These are phyloP conservation scores for Penicillium decumbens DNA, from an alignment of 2,329 filamentous ascomycete genomes.

Conservation along the genomic window DNA sequence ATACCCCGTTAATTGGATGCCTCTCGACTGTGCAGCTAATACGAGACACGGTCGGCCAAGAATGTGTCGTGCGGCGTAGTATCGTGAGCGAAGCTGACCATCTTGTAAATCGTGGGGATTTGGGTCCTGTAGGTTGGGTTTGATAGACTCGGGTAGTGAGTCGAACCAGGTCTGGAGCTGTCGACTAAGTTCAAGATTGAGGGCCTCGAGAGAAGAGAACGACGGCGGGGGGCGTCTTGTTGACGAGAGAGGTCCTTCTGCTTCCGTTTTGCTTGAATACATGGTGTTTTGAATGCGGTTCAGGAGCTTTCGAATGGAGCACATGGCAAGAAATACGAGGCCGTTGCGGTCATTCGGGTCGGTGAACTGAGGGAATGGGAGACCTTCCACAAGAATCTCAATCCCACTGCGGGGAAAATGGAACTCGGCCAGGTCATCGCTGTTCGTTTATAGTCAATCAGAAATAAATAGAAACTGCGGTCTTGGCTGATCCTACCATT, in stretches of 20 bases:
- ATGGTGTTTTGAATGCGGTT: conserved; percentile 16
- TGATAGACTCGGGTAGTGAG: conserved; percentile 10
- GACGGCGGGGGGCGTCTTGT: conserved; percentile 4
- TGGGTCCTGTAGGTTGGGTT: conserved; percentile 11
- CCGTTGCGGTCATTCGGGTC: conserved; percentile 8
- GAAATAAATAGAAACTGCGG: no score
- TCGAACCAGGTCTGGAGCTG: conserved; percentile 15
- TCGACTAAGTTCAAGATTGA: conserved; percentile 14
- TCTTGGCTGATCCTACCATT: conserved; percentile 7
- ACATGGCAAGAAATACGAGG: conserved; percentile 18
- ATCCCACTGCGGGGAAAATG: conserved; percentile 17
- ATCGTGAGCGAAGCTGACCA: conserved; percentile 13
- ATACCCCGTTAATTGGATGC: conserved; percentile 6
- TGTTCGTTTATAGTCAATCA: neutral
- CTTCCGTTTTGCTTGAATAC: conserved; percentile 5
- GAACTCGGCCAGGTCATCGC: conserved; percentile 19
- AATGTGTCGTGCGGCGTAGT: conserved; percentile 16
- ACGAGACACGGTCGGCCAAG: conserved; percentile 17
- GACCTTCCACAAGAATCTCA: conserved; percentile 12
- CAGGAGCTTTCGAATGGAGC: conserved; percentile 16
- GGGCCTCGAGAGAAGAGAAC: conserved; percentile 11
- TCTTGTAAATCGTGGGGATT: conserved; percentile 9
- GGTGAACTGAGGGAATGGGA: conserved; percentile 14
- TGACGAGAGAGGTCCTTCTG: neutral
- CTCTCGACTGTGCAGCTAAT: conserved; percentile 8